A percentile compares a stretch with the other conserved stretches of the same genome.
Conservation (phyloP, 2,329 filamentous ascomycete genomes). For the Alternaria incomplexa region DNA sequence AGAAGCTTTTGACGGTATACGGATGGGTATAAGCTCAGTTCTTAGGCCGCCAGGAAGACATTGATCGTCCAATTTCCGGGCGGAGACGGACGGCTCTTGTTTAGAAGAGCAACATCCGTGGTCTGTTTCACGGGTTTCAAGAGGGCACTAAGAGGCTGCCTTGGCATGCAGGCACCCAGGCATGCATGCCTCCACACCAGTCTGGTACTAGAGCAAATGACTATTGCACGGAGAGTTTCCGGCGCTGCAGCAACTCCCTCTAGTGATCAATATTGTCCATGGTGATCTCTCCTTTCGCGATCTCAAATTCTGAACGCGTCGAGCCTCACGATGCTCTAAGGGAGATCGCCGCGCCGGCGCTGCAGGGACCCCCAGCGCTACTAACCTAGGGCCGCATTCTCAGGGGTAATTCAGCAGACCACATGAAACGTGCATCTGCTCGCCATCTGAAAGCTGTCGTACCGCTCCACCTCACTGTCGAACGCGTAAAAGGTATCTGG, state of each 20-base stretch:
- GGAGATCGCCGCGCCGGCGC: constrained; percentile 38
- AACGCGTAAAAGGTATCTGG: constrained; percentile 29
- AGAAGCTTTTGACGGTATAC: constrained; percentile 46
- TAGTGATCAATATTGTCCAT: constrained; percentile 1
- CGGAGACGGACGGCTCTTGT: constrained; percentile 48
- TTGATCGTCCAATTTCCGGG: constrained; percentile 50
- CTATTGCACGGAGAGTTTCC: constrained; percentile 37
- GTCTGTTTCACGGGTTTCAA: constrained; percentile 28
- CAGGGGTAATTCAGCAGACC: constrained; percentile 26
- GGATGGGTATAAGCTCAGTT: constrained; percentile 40
- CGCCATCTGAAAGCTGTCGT: constrained; percentile 12
- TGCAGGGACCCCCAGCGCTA: constrained; percentile 28
- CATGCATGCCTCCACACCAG: constrained; percentile 28
- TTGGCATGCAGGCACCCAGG: constrained; percentile 46
- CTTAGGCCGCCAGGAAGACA: constrained; percentile 47
- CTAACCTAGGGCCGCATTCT: constrained; percentile 16
- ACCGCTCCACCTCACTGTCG: constrained; percentile 5
- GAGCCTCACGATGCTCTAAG: constrained; percentile 23
- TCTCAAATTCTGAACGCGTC: constrained; percentile 5
- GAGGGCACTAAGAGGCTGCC: constrained; percentile 31
- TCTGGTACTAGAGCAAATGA: constrained; percentile 37
- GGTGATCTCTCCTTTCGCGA: neutral
- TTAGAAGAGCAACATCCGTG: constrained; percentile 35
- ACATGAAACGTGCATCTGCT: constrained; percentile 39
- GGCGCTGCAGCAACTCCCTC: constrained; percentile 21